These are phyloP conservation scores for Kwoniella mangroviensis DNA, from an alignment of 768 basidiomycete genomes.

Conservation along the genomic window DNA sequence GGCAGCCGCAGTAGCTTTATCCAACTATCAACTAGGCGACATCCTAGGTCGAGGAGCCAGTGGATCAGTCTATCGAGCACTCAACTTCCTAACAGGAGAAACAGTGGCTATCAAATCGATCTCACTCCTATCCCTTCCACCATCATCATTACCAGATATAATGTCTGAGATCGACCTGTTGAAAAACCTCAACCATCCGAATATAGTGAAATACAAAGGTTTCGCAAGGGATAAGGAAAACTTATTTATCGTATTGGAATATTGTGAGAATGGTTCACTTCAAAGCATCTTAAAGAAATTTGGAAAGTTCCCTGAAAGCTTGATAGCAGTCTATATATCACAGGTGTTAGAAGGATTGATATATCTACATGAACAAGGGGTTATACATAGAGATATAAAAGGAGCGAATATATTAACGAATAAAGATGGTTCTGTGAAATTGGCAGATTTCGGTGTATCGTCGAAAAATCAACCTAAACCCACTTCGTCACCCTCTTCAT, in stretches of 20 bases:
- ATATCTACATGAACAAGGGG: conserved; percentile 98
- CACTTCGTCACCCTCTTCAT: conserved; percentile 64
- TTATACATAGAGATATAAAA: conserved; percentile 98
- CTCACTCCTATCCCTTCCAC: conserved; percentile 88
- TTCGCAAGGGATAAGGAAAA: conserved; percentile 93
- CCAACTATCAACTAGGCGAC: conserved; percentile 79
- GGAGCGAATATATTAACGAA: conserved; percentile 98
- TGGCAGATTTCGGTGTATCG: conserved; percentile 99
- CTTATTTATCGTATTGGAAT: conserved; percentile 96
- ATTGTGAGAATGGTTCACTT: conserved; percentile 94
- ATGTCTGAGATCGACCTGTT: conserved; percentile 95
- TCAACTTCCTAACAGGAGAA: conserved; percentile 96
- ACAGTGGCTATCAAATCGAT: conserved; percentile 99
- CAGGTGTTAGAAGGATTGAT: conserved; percentile 94
- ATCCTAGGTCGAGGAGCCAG: conserved; percentile 95
- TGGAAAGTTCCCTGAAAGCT: conserved; percentile 96
- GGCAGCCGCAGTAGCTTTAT: conserved; percentile 40
- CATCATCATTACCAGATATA: conserved; percentile 91
- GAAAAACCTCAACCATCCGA: conserved; percentile 93
- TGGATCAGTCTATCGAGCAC: conserved; percentile 89
- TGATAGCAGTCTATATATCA: conserved; percentile 94
- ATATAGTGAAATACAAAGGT: conserved; percentile 99
- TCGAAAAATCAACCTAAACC: conserved; percentile 65
- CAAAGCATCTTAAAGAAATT: conserved; percentile 95
- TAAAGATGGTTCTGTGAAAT: conserved; percentile 96